Evolutionary conservation across 345 rosid genomes (phyloP), one percentile per base, ranked within the genome.

Genomic region (Salix brachista): DNA sequence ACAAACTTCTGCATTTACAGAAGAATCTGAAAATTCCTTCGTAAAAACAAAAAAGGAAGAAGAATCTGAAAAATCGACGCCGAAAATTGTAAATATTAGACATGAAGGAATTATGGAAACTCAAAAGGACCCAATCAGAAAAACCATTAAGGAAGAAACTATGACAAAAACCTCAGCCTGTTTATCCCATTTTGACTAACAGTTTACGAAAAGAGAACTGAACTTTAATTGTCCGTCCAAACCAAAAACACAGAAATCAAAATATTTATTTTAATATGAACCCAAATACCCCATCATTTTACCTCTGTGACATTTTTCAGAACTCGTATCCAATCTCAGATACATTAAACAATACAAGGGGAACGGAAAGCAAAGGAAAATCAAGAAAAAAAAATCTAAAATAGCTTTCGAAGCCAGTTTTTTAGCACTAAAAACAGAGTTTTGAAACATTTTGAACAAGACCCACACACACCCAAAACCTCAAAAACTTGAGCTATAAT

Each of bases 201-300:
- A 41, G 14, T 41, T 41, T 41, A 3, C 46, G 46, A 11, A 41
- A 0, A 42, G 46, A 42, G 46, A 42, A 10, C 46, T 42, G 46
- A 8, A 1, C n/a, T 21, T 68, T n/a, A 12, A 28, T 19, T 34
- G 6, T 46, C 52, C 65, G 4, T 36, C 67, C 46, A 19, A 39
- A 60, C n/a, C 16, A 58, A 41, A 21, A 60, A 42, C 79, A 77
- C 7, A 70, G 34, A 60, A 61, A 75, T 77, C 69, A 70, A 77
- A 77, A 17, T 3, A 9, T 36, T 26, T 61, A n/a, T 44, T 50
- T 32, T 28, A 3, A 56, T 12, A 19, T 26, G 46, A 62, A 74
- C 5, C 26, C 26, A n/a, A n/a, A 13, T 4, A 12, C 50, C 13
- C 50, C 13, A 46, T 34, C 36, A 34, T 4, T 32, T 32, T 32